Conservation (phyloP, 1,284 basidiomycete species). For the Tilletiopsis washingtonensis region DNA sequence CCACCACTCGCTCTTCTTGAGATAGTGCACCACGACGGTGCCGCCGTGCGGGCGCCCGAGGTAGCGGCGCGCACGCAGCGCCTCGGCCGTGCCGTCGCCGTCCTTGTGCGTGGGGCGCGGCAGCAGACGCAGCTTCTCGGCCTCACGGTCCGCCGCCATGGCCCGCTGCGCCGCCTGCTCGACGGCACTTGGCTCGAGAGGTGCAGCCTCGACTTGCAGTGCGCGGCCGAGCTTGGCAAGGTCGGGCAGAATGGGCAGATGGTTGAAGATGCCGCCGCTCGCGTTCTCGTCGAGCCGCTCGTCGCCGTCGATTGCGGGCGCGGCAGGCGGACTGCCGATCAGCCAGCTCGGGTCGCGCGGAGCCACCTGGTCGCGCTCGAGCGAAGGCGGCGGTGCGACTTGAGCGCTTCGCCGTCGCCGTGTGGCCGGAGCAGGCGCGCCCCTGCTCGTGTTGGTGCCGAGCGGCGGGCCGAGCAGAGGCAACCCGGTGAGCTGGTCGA, state of each 20-base stretch:
- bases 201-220: background rate
- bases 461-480: slow-evolving; percentile 2
- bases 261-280: too few species aligned
- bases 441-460: background rate
- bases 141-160: background rate
- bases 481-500: background rate
- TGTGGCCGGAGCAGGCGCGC: background rate
- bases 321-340: background rate
- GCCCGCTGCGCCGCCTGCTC: too few species aligned
- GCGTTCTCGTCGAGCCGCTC: too few species aligned
- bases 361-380: too few species aligned
- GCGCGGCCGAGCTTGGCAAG: too few species aligned
- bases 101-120: slow-evolving; percentile 29
- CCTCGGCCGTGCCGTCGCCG: slow-evolving; percentile 26
- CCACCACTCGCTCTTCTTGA: slow-evolving; percentile 96
- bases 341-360: background rate
- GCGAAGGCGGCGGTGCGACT: too few species aligned
- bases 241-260: too few species aligned
- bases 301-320: too few species aligned
- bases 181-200: too few species aligned
- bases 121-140: slow-evolving; percentile 18
- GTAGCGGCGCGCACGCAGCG: slow-evolving; percentile 55
- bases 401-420: too few species aligned
- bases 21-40: slow-evolving; percentile 89
- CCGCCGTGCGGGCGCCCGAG: slow-evolving; percentile 57